Evolutionary conservation across 805 yeast genomes (phyloP), one percentile per base, ranked within the genome.

Genomic region (Ogataea ganodermae): DNA sequence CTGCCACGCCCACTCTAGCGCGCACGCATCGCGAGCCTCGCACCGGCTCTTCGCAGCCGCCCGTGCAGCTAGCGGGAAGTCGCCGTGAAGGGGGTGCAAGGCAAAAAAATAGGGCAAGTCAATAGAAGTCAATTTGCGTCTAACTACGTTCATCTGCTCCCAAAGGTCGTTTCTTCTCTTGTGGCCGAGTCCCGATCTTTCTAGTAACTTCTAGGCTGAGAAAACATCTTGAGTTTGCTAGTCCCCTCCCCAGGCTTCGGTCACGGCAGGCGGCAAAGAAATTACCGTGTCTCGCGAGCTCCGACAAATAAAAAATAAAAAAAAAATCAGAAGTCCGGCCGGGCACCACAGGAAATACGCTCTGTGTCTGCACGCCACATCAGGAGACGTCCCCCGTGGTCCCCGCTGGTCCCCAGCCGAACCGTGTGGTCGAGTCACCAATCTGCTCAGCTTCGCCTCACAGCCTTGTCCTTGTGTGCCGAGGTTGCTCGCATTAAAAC

Each of bases 41-140:
- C 33, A 30, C 33, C 16, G 33, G n/a, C 33, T 30, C 33, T 18
- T 30, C 33, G 14, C 33, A 33, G 36, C 36, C 36, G 36, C 36
- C 18, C 36, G n/a, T 33, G 36, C 36, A 18, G 9, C 27, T 16
- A 20, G n/a, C 36, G 33, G 30, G 12, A 6, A 22, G 14, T 8
- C 6, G 30, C 30, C 4, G 6, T 14, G 35, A 6, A 20, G 10
- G 23, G 22, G 36, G 23, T 3, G 13, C 23, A 12, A 33, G 21
- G 36, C n/a, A 33, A 20, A 33, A 30, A 33, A 33, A 33, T 17
- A 33, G 36, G 36, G 36, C 36, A 33, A 33, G 23, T 33, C 36
- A 10, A 12, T n/a, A 17, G 4, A n/a, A 20, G 9, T 9, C 36
- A 20, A 33, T 33, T 33, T 4, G 21, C 22, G 12, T 17, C 6